These are phyloP conservation scores for Baorangia bicolor DNA, from an alignment of 768 basidiomycete genomes.

Conservation along the genomic window DNA sequence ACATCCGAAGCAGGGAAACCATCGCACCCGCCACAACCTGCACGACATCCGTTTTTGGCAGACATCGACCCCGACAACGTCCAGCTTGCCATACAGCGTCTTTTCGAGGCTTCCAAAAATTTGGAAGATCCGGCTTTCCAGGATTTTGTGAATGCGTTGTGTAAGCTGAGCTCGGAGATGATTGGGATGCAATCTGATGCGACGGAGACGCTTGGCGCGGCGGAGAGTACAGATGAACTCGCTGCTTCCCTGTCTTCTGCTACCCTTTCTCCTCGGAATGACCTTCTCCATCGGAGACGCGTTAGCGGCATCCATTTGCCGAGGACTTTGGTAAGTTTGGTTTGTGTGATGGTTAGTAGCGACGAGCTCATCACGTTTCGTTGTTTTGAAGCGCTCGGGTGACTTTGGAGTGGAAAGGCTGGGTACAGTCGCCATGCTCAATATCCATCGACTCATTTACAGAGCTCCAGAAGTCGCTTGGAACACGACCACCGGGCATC, in stretches of 20 bases:
- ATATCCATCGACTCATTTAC: constrained; percentile 85
- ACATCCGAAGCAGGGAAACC: constrained; percentile 19
- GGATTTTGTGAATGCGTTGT: constrained; percentile 74
- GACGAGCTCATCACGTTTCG: constrained; percentile 1
- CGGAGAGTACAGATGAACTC: constrained; percentile 35
- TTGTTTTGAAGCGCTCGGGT: constrained; percentile 62
- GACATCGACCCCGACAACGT: constrained; percentile 79
- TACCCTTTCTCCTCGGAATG: constrained; percentile 41
- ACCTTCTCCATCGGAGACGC: constrained; percentile 57
- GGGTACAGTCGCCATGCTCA: constrained; percentile 74
- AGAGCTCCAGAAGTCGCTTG: constrained; percentile 83
- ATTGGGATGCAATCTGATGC: constrained; percentile 75
- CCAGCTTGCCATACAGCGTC: constrained; percentile 67
- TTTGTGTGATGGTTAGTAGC: neutral
- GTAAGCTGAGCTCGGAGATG: constrained; percentile 89
- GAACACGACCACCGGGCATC: constrained; percentile 76
- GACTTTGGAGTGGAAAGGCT: constrained; percentile 94
- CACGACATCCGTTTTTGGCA: constrained; percentile 59
- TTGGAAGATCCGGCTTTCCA: constrained; percentile 81
- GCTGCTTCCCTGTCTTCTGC: constrained; percentile 32
- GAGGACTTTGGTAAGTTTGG: constrained; percentile 61
- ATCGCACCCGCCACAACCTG: constrained; percentile 21
- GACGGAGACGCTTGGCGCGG: constrained; percentile 24
- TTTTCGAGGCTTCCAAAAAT: constrained; percentile 85
- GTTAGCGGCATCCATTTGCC: constrained; percentile 90